Evolutionary conservation across 257 asterid genomes (phyloP).

Genomic region (Oldenlandia corymbosa): DNA sequence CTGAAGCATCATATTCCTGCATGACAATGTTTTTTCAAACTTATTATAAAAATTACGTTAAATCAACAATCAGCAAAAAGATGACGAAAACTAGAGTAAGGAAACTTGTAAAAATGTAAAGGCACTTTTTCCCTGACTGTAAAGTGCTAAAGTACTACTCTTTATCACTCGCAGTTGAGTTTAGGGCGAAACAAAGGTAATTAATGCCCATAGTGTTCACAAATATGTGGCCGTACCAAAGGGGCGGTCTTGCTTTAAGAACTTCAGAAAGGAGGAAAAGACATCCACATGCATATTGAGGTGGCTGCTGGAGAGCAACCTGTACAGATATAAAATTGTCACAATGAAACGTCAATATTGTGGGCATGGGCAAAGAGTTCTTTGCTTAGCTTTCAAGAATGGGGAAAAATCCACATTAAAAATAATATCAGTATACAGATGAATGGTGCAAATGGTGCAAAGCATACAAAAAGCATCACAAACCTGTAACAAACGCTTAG

Average conservation of each 20-base stretch:
- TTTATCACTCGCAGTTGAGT: neutral
- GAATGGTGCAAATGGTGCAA: neutral
- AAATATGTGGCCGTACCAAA: conserved; percentile 53
- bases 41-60: neutral
- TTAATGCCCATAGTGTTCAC: too few relatives aligned
- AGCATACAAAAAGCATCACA: conserved; percentile 10
- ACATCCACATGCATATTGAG: conserved; percentile 95
- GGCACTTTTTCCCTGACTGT: too few relatives aligned
- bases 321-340: conserved; percentile 22
- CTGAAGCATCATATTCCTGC: conserved; percentile 79
- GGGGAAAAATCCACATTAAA: neutral
- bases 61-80: too few relatives aligned
- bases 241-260: conserved; percentile 86
- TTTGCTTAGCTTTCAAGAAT: neutral
- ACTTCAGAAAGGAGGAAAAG: conserved; percentile 92
- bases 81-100: too few relatives aligned
- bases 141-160: too few relatives aligned
- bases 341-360: neutral
- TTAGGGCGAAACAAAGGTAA: neutral
- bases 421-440: neutral
- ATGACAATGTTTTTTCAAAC: conserved; percentile 7
- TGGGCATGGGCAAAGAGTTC: neutral
- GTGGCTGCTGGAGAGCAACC: conserved; percentile 92
- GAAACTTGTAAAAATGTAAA: too few relatives aligned
- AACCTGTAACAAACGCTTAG: conserved; percentile 95